Conservation (phyloP, 1,139 yeast genomes). For the Magnusiomyces ingens region DNA sequence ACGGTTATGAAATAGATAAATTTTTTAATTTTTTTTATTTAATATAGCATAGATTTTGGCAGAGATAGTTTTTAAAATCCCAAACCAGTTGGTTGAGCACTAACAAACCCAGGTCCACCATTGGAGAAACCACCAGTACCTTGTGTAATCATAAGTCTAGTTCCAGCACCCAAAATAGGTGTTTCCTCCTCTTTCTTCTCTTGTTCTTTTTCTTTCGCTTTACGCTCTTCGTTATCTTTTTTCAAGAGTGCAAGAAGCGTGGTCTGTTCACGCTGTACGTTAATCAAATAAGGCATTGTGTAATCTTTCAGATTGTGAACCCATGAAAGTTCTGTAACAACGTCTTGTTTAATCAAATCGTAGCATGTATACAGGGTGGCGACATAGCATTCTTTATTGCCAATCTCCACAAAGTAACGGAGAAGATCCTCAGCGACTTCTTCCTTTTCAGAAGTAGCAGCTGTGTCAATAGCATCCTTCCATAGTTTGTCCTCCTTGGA, state of each 20-base stretch:
- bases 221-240: conserved; percentile 63
- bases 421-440: conserved; percentile 86
- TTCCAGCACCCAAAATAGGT: conserved; percentile 32
- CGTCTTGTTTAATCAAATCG: conserved; percentile 70
- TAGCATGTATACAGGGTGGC: conserved; percentile 86
- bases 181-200: conserved; percentile 42
- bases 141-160: conserved; percentile 31
- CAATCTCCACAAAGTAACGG: conserved; percentile 92
- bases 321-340: conserved; percentile 88
- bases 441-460: conserved; percentile 68
- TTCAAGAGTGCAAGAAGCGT: conserved; percentile 58
- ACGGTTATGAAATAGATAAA: not conserved
- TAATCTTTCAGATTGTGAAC: conserved; percentile 72
- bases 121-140: conserved; percentile 19
- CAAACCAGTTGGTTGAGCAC: conserved; percentile 4
- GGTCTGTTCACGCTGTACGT: conserved; percentile 68
- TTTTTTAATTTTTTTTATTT: not conserved
- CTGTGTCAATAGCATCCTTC: conserved; percentile 91
- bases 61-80: not conserved
- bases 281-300: conserved; percentile 87
- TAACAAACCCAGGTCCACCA: conserved; percentile 3
- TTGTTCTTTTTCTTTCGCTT: conserved; percentile 51
- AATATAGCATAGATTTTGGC: not conserved
- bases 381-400: conserved; percentile 91
- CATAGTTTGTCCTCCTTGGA: conserved; percentile 89